A percentile compares a stretch with the other conserved stretches of the same genome.
Evolutionary conservation across 352 stramenopile species (phyloP).

Genomic region (Globisporangium yorkense): DNA sequence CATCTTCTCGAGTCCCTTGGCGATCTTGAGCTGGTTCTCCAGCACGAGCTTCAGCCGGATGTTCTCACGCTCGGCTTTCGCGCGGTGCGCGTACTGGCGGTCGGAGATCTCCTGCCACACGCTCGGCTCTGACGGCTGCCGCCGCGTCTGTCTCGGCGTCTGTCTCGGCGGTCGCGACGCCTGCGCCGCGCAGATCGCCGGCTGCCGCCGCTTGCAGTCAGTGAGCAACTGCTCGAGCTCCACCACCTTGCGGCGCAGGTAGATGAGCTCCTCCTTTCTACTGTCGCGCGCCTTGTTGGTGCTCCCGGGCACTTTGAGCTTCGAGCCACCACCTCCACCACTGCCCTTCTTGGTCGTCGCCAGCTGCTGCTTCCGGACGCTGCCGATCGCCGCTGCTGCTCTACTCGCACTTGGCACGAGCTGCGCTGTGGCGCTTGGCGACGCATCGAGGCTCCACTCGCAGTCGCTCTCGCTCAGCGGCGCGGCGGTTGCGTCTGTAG

Average conservation of each 20-base stretch:
- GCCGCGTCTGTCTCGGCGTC: background rate
- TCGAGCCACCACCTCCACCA: background rate
- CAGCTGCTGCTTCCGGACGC: background rate
- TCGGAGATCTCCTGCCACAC: slow-evolving; percentile 7
- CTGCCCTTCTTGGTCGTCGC: background rate
- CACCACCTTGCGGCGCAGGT: slow-evolving; percentile 18
- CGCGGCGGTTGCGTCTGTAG: background rate
- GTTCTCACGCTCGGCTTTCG: slow-evolving; percentile 35
- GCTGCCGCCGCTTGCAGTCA: background rate
- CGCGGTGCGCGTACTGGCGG: background rate
- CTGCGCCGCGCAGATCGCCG: background rate
- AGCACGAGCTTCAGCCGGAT: slow-evolving; percentile 41
- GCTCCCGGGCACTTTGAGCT: background rate
- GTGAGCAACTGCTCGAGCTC: slow-evolving; percentile 18
- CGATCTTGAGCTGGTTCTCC: slow-evolving; percentile 41
- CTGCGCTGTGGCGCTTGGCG: background rate
- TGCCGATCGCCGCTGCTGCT: background rate
- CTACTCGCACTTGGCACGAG: background rate
- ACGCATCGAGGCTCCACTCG: background rate
- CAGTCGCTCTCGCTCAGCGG: background rate
- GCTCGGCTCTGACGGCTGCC: background rate
- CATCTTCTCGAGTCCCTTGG: slow-evolving; percentile 31
- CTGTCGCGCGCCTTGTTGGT: slow-evolving; percentile 17
- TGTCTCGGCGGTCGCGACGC: background rate
- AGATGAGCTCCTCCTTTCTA: slow-evolving; percentile 22